Evolutionary conservation across 306 rosid species (phyloP), one percentile per base, ranked within the genome.

Genomic region (Malus sieversii): DNA sequence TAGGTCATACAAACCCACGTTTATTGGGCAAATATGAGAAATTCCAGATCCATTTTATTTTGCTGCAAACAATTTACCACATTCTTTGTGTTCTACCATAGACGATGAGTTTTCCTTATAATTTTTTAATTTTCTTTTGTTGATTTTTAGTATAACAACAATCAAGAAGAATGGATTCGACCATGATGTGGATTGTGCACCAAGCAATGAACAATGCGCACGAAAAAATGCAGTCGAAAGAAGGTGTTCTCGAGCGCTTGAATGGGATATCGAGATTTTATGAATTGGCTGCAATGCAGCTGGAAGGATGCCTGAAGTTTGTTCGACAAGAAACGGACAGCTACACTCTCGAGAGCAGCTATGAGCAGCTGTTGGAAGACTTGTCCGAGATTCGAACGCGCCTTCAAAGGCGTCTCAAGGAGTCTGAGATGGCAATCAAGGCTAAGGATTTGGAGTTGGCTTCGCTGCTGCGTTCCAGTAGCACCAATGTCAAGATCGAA

Each of bases 131-230:
- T 38, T 38, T 29, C 33, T 20, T 1, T 64, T 9, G 13, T 16
- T 32, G 42, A 2, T 6, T 27, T 51, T 51, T 51, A 22, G 12
- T 23, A 19, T 2, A 32, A 16, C 3, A 16, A 8, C 0, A 0
- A 19, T 4, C 10, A 13, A 16, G 16, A n/a, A 3, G 1, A 16
- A 74, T 62, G 77, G 97, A 92, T 79, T 95, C 97, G n/a, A 89
- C 97, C 27, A 90, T 92, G 97, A 90, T 95, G 97, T 74, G 84
- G 78, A 92, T 95, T 1, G 96, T 90, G 61, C 93, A 92, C 53
- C 70, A 70, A 23, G 96, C 93, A 7, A 95, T 90, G 97, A 89
- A 95, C 79, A 88, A 76, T 82, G 97, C 97, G 48, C 97, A 92
- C 64, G 93, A 81, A 66, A 89, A 78, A 61, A 88, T 92, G 85